Conservation (phyloP, 2,329 filamentous ascomycete species). For the Cyanodermella asteris region DNA sequence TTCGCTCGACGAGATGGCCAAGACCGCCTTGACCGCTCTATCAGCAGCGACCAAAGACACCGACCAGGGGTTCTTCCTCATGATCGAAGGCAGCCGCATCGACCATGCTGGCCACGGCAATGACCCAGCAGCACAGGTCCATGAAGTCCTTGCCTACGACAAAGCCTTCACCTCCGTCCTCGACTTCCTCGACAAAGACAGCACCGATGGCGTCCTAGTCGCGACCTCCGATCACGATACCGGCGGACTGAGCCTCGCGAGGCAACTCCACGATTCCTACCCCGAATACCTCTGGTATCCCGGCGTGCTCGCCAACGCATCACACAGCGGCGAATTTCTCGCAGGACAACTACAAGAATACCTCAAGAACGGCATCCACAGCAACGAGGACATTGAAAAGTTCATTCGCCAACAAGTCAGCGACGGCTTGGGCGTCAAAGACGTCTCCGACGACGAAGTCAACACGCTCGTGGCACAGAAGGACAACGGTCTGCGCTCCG, state of each 20-base stretch:
- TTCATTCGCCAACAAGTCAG: constrained; percentile 53
- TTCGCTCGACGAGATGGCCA: constrained; percentile 76
- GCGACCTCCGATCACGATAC: constrained; percentile 93
- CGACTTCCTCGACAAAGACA: constrained; percentile 58
- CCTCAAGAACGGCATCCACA: constrained; percentile 5
- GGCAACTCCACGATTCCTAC: constrained; percentile 40
- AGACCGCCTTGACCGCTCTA: constrained; percentile 57
- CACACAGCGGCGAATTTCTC: constrained; percentile 50
- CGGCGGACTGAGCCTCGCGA: constrained; percentile 62
- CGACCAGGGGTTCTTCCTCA: constrained; percentile 90
- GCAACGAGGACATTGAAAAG: constrained; percentile 18
- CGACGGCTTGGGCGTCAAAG: constrained; percentile 51
- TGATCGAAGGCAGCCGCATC: constrained; percentile 94
- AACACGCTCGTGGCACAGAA: constrained; percentile 34
- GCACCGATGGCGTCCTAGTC: constrained; percentile 59
- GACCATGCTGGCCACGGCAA: constrained; percentile 81
- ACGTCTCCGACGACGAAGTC: constrained; percentile 53
- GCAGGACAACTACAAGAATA: constrained; percentile 38
- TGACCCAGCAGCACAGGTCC: constrained; percentile 63
- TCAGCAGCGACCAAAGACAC: constrained; percentile 60
- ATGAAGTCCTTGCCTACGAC: constrained; percentile 92
- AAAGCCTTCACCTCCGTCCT: constrained; percentile 61
- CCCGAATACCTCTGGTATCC: constrained; percentile 66
- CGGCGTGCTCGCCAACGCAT: constrained; percentile 56
- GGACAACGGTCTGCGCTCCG: constrained; percentile 30